Evolutionary conservation across 352 stramenopile species (phyloP), one percentile per base, ranked within the genome.

Genomic region (Globisporangium carolinianum): DNA sequence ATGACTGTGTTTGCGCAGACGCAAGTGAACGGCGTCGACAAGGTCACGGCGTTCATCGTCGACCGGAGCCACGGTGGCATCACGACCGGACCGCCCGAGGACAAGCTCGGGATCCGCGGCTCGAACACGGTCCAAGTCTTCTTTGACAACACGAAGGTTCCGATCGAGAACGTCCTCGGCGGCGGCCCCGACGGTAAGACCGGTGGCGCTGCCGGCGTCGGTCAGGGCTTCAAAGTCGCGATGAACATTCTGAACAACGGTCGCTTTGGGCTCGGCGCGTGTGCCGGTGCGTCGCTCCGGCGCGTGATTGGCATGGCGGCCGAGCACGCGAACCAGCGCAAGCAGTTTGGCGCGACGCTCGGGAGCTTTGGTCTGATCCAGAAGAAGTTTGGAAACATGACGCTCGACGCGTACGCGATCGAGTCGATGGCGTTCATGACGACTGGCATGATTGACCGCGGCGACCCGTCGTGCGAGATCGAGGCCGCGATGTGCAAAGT

Each of bases 21-120:
- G 1, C 84, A 98, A 60, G 85, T 94, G n/a, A 69, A 96, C 56
- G 95, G 95, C 58, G 97, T 98, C 79, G 97, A 97, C 75, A 97
- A 97, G 53, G 97, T 99, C 60, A 99, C 96, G 50, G 96, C 91
- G 42, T 99, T 99, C 67, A 96, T 99, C 67, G 94, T 99, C 3
- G 94, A 98, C 67, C 89, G 94, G 14, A 79, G 78, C 46, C 96
- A 94, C 65, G 87, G 94, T 45, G 92, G 94, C 47, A 79, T 99
- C 43, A 89, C 77, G 35, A 91, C 94, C 51, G 95, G 96, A 6
- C 87, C 83, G 17, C 86, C 93, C 5, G 96, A 99, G 73, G 93
- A 98, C 67, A 99, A 99, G 71, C 74, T 99, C n/a, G 97, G 97
- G 18, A 94, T 99, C 45, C 84, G 91, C 48, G 96, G 95, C 14